A percentile compares a stretch with the other conserved stretches of the same genome.
Evolutionary conservation across 1,284 basidiomycete species (phyloP).

Genomic region (Melampsora americana): DNA sequence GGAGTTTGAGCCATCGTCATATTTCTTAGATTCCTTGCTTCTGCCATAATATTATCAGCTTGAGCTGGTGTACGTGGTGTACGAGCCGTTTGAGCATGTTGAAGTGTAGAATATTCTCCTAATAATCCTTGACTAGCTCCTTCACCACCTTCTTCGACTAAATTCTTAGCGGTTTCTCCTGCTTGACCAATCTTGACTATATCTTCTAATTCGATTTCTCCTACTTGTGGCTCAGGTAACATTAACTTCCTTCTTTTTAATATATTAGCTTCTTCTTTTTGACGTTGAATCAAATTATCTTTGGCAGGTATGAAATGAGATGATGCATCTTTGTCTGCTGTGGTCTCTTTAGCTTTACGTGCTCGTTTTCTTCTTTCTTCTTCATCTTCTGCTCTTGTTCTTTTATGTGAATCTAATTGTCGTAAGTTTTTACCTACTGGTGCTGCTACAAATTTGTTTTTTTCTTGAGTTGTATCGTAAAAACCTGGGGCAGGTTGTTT

Average conservation of each 20-base stretch:
- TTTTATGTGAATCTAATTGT: constrained; percentile 76
- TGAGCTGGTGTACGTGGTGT: constrained; percentile 89
- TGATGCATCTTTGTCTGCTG: constrained; percentile 58
- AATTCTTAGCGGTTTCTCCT: constrained; percentile 77
- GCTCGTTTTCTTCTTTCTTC: constrained; percentile 79
- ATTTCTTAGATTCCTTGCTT: constrained; percentile 89
- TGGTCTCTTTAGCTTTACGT: constrained; percentile 65
- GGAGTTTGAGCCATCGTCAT: constrained; percentile 91
- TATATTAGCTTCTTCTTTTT: constrained; percentile 95
- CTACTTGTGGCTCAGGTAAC: constrained; percentile 86
- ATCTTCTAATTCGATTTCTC: constrained; percentile 92
- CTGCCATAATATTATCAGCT: constrained; percentile 85
- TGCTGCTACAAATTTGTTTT: constrained; percentile 77
- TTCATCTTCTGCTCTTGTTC: constrained; percentile 84
- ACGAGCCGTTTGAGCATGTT: constrained; percentile 79
- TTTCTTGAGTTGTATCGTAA: constrained; percentile 94
- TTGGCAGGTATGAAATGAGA: constrained; percentile 86
- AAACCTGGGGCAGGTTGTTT: constrained; percentile 93
- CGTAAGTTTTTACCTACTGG: constrained; percentile 88
- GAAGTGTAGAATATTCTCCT: constrained; percentile 86
- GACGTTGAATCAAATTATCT: constrained; percentile 92
- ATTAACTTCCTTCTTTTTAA: constrained; percentile 79
- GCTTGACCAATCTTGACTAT: constrained; percentile 97
- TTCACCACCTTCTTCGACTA: constrained; percentile 63
- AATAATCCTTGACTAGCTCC: constrained; percentile 81